Conservation (phyloP, 75 land plant species). For the Ceratopteris richardii region DNA sequence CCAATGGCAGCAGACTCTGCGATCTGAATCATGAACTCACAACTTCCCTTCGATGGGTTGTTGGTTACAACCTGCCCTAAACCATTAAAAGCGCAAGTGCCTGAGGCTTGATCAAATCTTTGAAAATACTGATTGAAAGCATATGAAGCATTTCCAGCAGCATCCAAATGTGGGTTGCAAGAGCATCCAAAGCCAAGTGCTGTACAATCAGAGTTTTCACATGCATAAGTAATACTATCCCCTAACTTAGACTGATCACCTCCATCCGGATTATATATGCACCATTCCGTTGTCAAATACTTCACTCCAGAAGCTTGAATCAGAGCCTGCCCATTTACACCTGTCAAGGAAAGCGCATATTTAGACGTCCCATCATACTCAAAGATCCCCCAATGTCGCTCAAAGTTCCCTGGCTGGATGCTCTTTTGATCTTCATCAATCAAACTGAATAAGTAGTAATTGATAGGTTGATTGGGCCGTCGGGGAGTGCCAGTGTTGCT, state of each 20-base stretch:
- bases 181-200: slow-evolving; percentile 40
- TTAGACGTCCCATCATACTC: slow-evolving; percentile 54
- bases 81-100: slow-evolving; percentile 30
- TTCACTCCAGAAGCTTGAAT: slow-evolving; percentile 32
- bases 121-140: slow-evolving; percentile 45
- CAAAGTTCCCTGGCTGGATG: slow-evolving; percentile 57
- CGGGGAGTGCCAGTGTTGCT: slow-evolving; percentile 47
- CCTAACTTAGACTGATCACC: slow-evolving; percentile 24
- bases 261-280: slow-evolving; percentile 30
- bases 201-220: slow-evolving; percentile 39
- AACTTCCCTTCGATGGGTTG: slow-evolving; percentile 18
- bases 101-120: slow-evolving; percentile 12
- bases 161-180: slow-evolving; percentile 24
- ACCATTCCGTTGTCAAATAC: slow-evolving; percentile 44
- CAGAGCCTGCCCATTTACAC: slow-evolving; percentile 13
- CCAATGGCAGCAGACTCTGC: too few species aligned
- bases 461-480: slow-evolving; percentile 22
- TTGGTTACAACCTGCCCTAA: slow-evolving; percentile 20
- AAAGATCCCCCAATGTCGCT: slow-evolving; percentile 78
- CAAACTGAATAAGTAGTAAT: slow-evolving; percentile 49
- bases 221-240: slow-evolving; percentile 38
- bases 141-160: slow-evolving; percentile 35
- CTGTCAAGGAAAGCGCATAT: slow-evolving; percentile 40
- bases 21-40: slow-evolving; percentile 34
- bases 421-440: slow-evolving; percentile 65